Base-by-base conservation (phyloP, 1,139 yeast species). In the Lodderomyces margitis region DNA sequence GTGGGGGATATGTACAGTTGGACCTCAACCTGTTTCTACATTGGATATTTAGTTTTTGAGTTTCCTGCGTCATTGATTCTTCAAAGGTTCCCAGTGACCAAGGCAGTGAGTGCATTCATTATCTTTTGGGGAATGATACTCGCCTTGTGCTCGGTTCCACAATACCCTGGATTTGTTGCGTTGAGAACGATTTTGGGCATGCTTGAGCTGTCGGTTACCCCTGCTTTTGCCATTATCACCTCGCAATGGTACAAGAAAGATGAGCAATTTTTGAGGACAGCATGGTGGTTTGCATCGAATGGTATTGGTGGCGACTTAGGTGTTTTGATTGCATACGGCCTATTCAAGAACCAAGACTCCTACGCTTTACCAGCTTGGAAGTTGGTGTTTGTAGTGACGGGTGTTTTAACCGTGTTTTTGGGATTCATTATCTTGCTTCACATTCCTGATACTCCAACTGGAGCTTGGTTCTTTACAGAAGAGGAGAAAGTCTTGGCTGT, bases 21-120 rank as follows among this genome's bases (percentile, higher is more conserved):
- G 82, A 69, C 71, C n/a, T 82, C 80, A 28, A 64, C 80, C 10
- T 68, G 80, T 0, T 80, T 79, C 47, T 80, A 80, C 52, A 54
- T 77, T 35, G 83, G 82, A 4, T 38, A 32, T 23, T 33, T 38
- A 15, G 36, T 24, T 4, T 31, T 32, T 38, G 78, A 73, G 48
- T 62, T 67, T 41, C 76, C 78, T 4, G 71, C 78, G 2, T 67
- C 66, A 21, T 53, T 61, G 39, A 43, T 73, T 4, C 52, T 75
- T 39, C 78, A 74, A 52, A 51, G 52, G 35, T 54, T 64, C 31
- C 70, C 70, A 0, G 54, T 63, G 10, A 61, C 61, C 0, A 62
- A 56, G 36, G 51, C 61, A 3, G 52, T 58, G 9, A 53, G 57
- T 12, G 34, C 41, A 2, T 55, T 58, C 27, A 55, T 65, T 16